Evolutionary conservation across 768 basidiomycete genomes (phyloP).

Genomic region (Tulasnella sp.): DNA sequence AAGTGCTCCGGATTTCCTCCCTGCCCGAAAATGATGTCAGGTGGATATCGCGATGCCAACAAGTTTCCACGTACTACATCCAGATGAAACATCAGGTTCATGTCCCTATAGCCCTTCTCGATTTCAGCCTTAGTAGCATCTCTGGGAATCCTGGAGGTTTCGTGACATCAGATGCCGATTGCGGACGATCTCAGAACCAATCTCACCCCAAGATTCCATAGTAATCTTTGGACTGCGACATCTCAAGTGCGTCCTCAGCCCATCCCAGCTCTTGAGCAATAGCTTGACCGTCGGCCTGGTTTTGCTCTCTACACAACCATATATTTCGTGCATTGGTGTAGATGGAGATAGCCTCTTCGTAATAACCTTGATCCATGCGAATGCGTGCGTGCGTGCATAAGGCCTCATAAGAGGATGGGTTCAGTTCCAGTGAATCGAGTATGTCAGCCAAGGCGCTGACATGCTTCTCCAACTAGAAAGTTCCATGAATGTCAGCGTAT

Average conservation of each 20-base stretch:
- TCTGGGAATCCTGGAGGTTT: constrained; percentile 35
- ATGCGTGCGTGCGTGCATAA: constrained; percentile 78
- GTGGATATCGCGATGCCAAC: background rate
- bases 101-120: constrained; percentile 83
- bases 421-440: constrained; percentile 51
- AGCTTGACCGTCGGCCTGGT: constrained; percentile 35
- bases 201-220: constrained; percentile 56
- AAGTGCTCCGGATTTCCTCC: constrained; percentile 95
- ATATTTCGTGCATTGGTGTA: constrained; percentile 73
- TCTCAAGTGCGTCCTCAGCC: constrained; percentile 70
- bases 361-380: constrained; percentile 61
- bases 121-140: constrained; percentile 63
- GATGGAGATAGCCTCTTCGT: constrained; percentile 58
- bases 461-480: constrained; percentile 45
- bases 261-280: constrained; percentile 51
- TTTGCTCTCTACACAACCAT: constrained; percentile 50
- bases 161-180: constrained; percentile 5
- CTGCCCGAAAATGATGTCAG: constrained; percentile 29
- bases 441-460: constrained; percentile 64
- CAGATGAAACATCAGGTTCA: constrained; percentile 41
- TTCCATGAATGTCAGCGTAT: background rate
- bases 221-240: constrained; percentile 85
- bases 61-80: constrained; percentile 47
- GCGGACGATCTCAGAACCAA: background rate
- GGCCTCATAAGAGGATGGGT: constrained; percentile 68